Base-by-base conservation (phyloP, 2,329 filamentous ascomycete genomes). In the Aspergillus pseudoviridinutans region DNA sequence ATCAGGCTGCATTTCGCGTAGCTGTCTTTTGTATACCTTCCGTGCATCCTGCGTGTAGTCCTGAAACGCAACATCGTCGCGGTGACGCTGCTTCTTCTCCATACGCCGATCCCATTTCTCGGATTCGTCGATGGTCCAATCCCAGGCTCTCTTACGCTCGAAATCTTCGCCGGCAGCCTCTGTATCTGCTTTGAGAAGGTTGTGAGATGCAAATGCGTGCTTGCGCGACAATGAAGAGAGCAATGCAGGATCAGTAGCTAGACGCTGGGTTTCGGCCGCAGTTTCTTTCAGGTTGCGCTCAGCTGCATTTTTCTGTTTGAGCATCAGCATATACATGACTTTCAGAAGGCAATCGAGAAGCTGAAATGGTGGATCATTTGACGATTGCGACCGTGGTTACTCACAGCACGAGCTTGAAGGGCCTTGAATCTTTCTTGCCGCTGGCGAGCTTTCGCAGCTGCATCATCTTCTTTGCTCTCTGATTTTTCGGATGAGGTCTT, bases 111-210 rank as follows among this genome's bases (percentile, higher is more conserved):
- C 94, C 94, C 94, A 99, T 64, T 84, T 86, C 78, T 97, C 94
- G 66, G 87, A 90, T 77, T 99, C 94, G 63, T 99, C 94, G 6
- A 93, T 80, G 0, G 94, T 99, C 90, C 94, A 99, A 78, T 97
- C 94, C 94, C 94, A 99, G 1, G 94, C 94, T 44, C 94, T 87
- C 78, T 97, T 97, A 64, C 94, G 90, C 81, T 99, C 94, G 70
- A 97, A 99, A 74, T 97, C 94, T 55, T 90, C 91, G 35, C 92
- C 92, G 0, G 83, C 80, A 20, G 90, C 91, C 73, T 92, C 90
- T 1, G 92, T 87, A 68, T 97, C 92, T 3, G 92, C 91, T 79
- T 96, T 96, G 47, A 97, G 83, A 0, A 99, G 85, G 71, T 97
- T 99, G 74, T 97, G 91, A 5, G 89, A 87, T 22, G 94, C 93